Evolutionary conservation across 805 yeast genomes (phyloP).

Genomic region (Cyberlindnera mississippiensis): DNA sequence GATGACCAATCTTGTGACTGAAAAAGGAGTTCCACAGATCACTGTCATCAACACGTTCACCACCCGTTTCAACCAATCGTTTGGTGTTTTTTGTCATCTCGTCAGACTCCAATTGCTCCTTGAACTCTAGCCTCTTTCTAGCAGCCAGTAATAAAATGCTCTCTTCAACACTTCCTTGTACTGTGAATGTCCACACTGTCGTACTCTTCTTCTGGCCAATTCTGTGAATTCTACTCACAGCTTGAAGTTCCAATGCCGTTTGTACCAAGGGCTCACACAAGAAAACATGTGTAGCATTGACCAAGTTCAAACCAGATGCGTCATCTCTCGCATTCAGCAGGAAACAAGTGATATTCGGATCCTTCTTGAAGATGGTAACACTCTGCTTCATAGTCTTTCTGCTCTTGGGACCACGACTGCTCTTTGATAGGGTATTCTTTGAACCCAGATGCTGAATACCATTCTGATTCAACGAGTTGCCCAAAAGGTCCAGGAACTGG

Average conservation of each 20-base stretch:
- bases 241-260: constrained; percentile 84
- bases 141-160: constrained; percentile 71
- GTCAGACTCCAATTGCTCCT: constrained; percentile 44
- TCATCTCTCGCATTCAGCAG: constrained; percentile 80
- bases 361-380: constrained; percentile 57
- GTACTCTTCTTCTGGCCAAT: constrained; percentile 85
- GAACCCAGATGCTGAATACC: constrained; percentile 57
- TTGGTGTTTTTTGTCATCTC: constrained; percentile 51
- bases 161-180: constrained; percentile 84
- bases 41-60: constrained; percentile 53
- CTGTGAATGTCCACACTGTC: constrained; percentile 88
- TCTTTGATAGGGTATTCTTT: constrained; percentile 19
- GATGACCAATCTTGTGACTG: constrained; percentile 20
- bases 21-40: constrained; percentile 67
- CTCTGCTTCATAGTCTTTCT: constrained; percentile 23
- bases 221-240: constrained; percentile 86
- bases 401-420: constrained; percentile 2
- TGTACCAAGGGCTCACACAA: constrained; percentile 91
- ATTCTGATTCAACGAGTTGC: constrained; percentile 59
- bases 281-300: constrained; percentile 90
- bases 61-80: constrained; percentile 45
- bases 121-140: constrained; percentile 44
- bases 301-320: constrained; percentile 85
- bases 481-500: constrained; percentile 62
- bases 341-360: constrained; percentile 71